Conservation (phyloP, 2,329 filamentous ascomycete species). For the Blastomyces percursus region DNA sequence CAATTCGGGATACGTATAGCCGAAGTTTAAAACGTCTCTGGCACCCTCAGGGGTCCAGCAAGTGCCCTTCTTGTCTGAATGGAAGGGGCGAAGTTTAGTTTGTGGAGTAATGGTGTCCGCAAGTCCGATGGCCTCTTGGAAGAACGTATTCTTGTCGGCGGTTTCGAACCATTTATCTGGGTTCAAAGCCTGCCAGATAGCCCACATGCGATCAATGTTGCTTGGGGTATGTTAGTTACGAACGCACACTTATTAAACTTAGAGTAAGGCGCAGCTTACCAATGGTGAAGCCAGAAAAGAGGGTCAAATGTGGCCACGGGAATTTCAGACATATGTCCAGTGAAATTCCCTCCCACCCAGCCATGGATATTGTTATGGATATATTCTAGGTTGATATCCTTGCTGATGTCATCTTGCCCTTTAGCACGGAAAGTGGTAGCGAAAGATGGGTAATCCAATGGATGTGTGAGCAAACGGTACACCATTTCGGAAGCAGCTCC, state of each 20-base stretch:
- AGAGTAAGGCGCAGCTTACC: neutral
- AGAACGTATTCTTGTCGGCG: conserved; percentile 3
- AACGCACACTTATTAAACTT: neutral
- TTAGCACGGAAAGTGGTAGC: conserved; percentile 19
- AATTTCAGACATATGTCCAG: conserved; percentile 58
- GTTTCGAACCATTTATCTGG: conserved; percentile 6
- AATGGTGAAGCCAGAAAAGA: conserved; percentile 6
- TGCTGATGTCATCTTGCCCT: conserved; percentile 8
- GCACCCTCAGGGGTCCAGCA: conserved; percentile 1
- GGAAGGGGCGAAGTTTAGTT: conserved; percentile 5
- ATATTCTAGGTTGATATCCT: conserved; percentile 27
- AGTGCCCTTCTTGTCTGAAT: neutral
- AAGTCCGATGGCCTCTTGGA: conserved; percentile 2
- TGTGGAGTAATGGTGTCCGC: conserved; percentile 1
- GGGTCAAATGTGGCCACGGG: conserved; percentile 72
- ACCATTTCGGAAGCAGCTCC: conserved; percentile 16
- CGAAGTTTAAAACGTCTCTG: neutral
- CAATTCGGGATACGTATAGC: conserved; percentile 6
- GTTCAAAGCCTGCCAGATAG: conserved; percentile 6
- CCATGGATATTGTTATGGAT: conserved; percentile 42
- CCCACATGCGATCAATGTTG: conserved; percentile 5
- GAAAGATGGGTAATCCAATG: conserved; percentile 14
- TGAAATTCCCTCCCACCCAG: conserved; percentile 43
- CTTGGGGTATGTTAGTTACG: neutral
- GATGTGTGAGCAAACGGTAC: conserved; percentile 14